Base-by-base conservation (phyloP, 371 early-diverging fungal genomes). In the Mucor indicus region DNA sequence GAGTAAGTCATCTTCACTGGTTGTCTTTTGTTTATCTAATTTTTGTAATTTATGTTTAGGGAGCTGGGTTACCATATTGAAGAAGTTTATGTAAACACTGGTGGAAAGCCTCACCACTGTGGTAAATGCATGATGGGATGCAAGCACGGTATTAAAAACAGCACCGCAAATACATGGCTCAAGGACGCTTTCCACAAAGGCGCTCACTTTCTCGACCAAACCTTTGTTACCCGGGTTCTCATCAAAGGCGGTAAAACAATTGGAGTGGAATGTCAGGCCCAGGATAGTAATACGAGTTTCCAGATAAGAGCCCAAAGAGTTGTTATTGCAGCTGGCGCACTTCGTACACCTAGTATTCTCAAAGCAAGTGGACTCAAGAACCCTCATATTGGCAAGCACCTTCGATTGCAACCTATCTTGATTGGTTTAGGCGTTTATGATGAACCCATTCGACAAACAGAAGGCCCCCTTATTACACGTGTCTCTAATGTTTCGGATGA, bases 91-190 rank as follows among this genome's bases (percentile, higher is more conserved):
- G 86, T 89, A 66, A 89, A 89, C 63, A 81, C 86, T 1, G 74
- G 59, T 1, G 67, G 75, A 7, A 52, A 71, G 12, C 43, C 63
- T 10, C 90, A 91, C 65, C 60, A 74, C 13, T 91, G 91, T 51
- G 84, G 80, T 8, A 77, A 55, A 46, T 90, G 89, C 40, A 67
- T 66, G 22, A 68, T 77, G 24, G 91, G 89, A 3, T 90, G 89
- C 52, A 71, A 74, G 35, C 76, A 70, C 40, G 86, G 80, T 2
- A 79, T 81, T 48, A 90, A 90, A 55, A 83, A 85, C 56, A 69
- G 84, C 5, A 74, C 83, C 1, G 63, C 73, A 44, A 68, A 75
- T 54, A 85, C 86, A 3, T 89, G 75, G 72, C 76, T 88, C 33
- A 48, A 62, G n/a, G 87, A 87, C 44, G 89, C 89, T 31, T 61